Evolutionary conservation across 176 grass and related monocot genomes (phyloP).

Genomic region (Oryza brachyantha): DNA sequence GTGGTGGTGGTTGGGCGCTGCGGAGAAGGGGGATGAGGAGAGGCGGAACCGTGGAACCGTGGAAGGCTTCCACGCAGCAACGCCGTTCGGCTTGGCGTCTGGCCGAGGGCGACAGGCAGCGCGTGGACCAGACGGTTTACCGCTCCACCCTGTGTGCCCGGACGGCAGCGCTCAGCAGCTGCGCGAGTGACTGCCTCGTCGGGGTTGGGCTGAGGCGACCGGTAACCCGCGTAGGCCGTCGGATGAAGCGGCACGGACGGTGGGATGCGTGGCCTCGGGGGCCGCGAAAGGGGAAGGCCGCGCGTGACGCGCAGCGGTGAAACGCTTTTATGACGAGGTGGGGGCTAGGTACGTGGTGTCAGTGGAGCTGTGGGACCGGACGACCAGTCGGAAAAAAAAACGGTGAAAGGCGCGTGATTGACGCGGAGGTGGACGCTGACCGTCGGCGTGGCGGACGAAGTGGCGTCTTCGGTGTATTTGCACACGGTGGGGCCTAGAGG

Average conservation of each 20-base stretch:
- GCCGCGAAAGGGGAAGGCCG: constrained; percentile 16
- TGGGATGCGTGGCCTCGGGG: constrained; percentile 30
- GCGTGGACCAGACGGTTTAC: constrained; percentile 31
- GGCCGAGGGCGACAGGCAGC: constrained; percentile 35
- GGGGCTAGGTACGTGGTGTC: background rate
- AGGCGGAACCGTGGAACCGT: too few species aligned
- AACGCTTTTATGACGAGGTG: background rate
- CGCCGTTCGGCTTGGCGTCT: constrained; percentile 11
- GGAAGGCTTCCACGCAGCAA: constrained; percentile 6
- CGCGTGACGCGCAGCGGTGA: background rate
- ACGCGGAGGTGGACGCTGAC: background rate
- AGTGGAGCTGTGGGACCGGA: background rate
- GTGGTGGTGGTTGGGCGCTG: background rate
- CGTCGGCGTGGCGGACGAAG: background rate
- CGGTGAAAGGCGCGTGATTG: background rate
- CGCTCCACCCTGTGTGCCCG: background rate
- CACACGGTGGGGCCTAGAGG: too few species aligned
- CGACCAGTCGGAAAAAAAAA: too few species aligned
- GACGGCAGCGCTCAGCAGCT: constrained; percentile 1
- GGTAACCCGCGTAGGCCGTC: background rate
- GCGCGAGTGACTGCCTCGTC: constrained; percentile 6
- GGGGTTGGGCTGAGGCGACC: background rate
- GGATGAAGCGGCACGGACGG: constrained; percentile 23
- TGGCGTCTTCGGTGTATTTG: background rate
- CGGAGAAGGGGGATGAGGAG: background rate